Evolutionary conservation across 2,329 filamentous ascomycete genomes (phyloP).

Genomic region (Trichoderma semiorbis): DNA sequence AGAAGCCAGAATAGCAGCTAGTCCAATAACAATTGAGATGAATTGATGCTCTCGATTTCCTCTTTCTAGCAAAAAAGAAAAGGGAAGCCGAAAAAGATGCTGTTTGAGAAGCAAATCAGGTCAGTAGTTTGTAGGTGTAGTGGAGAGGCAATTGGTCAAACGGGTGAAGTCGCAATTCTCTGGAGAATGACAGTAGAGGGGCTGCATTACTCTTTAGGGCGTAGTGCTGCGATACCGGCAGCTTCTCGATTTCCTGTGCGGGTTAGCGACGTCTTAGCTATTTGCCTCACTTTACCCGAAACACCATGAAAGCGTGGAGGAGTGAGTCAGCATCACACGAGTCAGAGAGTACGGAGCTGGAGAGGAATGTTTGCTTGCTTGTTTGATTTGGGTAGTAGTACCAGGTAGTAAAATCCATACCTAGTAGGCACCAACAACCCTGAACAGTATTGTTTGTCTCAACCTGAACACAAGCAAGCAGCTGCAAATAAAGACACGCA

Average conservation of each 20-base stretch:
- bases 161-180: conserved; percentile 5
- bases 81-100: neutral
- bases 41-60: neutral
- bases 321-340: neutral
- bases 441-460: neutral
- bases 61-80: neutral
- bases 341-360: neutral
- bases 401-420: no score
- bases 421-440: neutral
- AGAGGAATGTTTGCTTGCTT: neutral
- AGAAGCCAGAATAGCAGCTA: neutral
- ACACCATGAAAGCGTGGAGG: neutral
- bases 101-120: neutral
- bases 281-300: neutral
- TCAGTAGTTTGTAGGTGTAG: neutral
- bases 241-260: neutral
- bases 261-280: neutral
- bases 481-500: neutral
- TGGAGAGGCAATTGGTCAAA: neutral
- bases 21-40: neutral
- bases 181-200: conserved; percentile 14
- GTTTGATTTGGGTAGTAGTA: neutral
- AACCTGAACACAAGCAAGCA: neutral
- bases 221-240: conserved; percentile 14
- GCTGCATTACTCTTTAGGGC: neutral